Conservation (phyloP, 257 asterid species). For the Scutellaria barbata region DNA sequence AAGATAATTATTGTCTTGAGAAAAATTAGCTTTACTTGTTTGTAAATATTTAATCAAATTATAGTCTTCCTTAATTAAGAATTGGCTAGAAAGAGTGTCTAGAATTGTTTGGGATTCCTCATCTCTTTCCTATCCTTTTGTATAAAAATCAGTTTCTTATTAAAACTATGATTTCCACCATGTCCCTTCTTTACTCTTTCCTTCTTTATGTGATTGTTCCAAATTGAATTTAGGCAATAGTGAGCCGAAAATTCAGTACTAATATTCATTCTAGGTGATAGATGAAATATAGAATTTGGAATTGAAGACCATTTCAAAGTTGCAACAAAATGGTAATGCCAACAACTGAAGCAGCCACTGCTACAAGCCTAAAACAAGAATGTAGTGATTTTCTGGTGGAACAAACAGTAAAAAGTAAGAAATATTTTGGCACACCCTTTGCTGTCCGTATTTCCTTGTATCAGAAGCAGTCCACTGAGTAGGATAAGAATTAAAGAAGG, state of each 20-base stretch:
- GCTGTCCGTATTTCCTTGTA: no score
- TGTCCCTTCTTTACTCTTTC: slow-evolving; percentile 5
- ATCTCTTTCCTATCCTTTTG: no score
- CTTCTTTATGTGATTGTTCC: not conserved
- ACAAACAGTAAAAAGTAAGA: no score
- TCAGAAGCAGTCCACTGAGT: no score
- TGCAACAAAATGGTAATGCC: not conserved
- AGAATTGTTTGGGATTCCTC: no score
- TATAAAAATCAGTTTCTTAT: no score
- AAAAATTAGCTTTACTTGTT: not conserved
- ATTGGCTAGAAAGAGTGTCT: slow-evolving; percentile 1
- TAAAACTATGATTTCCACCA: not conserved
- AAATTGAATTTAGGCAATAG: not conserved
- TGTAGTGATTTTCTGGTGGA: not conserved
- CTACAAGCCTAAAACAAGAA: not conserved
- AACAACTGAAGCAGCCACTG: not conserved
- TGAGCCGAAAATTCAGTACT: not conserved
- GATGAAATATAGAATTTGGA: not conserved
- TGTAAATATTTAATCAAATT: not conserved
- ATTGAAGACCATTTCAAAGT: slow-evolving; percentile 1
- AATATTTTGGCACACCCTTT: no score
- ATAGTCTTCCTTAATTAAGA: not conserved
- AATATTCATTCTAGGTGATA: not conserved
- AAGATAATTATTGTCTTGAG: not conserved
- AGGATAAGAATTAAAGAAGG: no score